Evolutionary conservation across 257 asterid species (phyloP), one percentile per base, ranked within the genome.

Genomic region (Linderniella brevidens): DNA sequence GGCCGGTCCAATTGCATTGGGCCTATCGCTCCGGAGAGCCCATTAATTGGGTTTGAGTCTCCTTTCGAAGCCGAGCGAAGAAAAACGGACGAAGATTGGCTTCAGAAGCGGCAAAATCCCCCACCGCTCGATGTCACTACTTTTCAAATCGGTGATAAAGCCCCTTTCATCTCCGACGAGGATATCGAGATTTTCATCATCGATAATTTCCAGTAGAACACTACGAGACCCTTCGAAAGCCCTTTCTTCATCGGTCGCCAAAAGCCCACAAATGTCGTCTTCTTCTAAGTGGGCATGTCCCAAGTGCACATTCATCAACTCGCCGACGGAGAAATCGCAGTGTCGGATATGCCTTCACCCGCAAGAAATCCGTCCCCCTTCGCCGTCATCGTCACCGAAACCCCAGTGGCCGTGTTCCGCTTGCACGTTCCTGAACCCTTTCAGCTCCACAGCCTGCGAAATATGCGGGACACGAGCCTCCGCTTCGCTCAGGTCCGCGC

Each of bases 271-370:
- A 39, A 39, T 39, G 43, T 39, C 43, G 13, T 11, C 13, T 85
- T 57, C 80, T 1, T 77, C 95, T n/a, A n/a, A n/a, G 41, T 87
- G 97, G 97, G 2, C 88, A 4, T 87, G 97, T 60, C 56, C 88
- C 56, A 62, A 41, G 38, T 87, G 97, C 86, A 87, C 97, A 11
- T 87, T 77, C 86, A 58, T 71, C 63, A 87, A 87, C 66, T 78
- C 93, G 9, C 62, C 85, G 15, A 54, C 80, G 16, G 78, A 72
- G 32, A 75, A 41, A 45, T 69, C 75, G 15, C 43, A 47, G 59
- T 87, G 97, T 69, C 67, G 70, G 72, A 60, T 83, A 59, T 87
- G 95, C 54, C 68, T 92, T 19, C n/a, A 68, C 16, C 75, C 48
- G n/a, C 59, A 69, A 38, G 47, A 55, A 17, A 10, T 66, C 19